Percentiles rank a stretch among this genome's conserved stretches.
These are phyloP conservation scores for Termitomyces sp. DNA, from an alignment of 768 basidiomycete genomes.

Conservation along the genomic window DNA sequence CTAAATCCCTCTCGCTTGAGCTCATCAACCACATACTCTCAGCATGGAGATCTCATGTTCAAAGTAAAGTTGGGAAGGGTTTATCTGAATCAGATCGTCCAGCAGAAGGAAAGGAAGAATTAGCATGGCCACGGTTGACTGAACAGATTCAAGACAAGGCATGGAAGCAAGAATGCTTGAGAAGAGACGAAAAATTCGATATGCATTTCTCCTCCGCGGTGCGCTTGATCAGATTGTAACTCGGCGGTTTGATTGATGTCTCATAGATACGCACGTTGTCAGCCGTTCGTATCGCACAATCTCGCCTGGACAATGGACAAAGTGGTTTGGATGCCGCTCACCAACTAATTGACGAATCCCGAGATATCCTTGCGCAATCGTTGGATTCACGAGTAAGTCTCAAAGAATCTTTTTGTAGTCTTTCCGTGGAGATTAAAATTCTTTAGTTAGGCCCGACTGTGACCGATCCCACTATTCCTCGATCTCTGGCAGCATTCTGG, in stretches of 20 bases:
- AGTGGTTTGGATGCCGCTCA: conserved; percentile 42
- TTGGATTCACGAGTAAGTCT: conserved; percentile 70
- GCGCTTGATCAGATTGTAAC: conserved; percentile 25
- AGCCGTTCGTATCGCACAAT: conserved; percentile 52
- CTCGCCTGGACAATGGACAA: conserved; percentile 37
- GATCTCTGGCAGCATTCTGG: conserved; percentile 82
- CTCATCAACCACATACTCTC: conserved; percentile 54
- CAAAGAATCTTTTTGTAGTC: neutral
- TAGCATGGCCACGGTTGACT: conserved; percentile 52
- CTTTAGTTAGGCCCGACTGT: conserved; percentile 72
- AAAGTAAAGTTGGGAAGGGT: conserved; percentile 60
- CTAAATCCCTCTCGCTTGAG: conserved; percentile 48
- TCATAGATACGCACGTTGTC: conserved; percentile 44
- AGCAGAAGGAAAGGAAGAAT: conserved; percentile 44
- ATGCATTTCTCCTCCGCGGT: conserved; percentile 85
- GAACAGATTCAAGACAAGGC: conserved; percentile 46
- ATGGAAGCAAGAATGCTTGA: conserved; percentile 71
- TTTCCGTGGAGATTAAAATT: neutral
- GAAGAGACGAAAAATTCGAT: conserved; percentile 87
- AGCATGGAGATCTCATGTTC: conserved; percentile 67
- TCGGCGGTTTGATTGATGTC: conserved; percentile 13
- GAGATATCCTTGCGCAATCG: conserved; percentile 69
- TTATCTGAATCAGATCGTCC: conserved; percentile 50
- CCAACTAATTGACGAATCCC: conserved; percentile 65
- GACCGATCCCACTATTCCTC: conserved; percentile 83